Evolutionary conservation across 768 basidiomycete species (phyloP).

Genomic region (Strobilomyces dryophilus): DNA sequence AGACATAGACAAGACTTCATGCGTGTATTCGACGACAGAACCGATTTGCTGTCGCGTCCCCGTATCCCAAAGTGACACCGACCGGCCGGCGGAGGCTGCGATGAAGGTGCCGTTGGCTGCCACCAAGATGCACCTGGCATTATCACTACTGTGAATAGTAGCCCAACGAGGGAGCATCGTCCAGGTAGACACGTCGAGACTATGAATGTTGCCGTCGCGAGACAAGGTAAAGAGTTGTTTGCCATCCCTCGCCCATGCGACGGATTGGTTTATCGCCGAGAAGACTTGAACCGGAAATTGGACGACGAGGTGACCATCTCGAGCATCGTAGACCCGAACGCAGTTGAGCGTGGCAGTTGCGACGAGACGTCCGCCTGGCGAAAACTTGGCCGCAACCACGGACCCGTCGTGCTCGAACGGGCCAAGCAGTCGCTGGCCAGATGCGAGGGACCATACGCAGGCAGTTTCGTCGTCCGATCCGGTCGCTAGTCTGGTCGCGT

Average conservation of each 20-base stretch:
- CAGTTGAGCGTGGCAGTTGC: not conserved
- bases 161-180: not conserved
- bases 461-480: not conserved
- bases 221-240: not conserved
- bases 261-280: not conserved
- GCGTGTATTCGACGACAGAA: not conserved
- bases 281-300: not conserved
- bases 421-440: not conserved
- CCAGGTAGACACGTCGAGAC: not conserved
- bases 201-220: not conserved
- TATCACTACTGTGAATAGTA: not conserved
- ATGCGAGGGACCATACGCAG: not conserved
- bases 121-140: not conserved
- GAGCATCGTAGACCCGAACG: not conserved
- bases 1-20: not conserved
- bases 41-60: not conserved
- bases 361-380: not conserved
- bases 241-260: not conserved
- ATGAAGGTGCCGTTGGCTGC: not conserved
- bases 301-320: not conserved
- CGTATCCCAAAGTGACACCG: not conserved
- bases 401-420: not conserved
- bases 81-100: not conserved
- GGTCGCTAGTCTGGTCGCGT: not conserved
- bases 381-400: not conserved